These are phyloP conservation scores for Hamigera avellanea DNA, from an alignment of 495 filamentous ascomycete species.

Conservation along the genomic window DNA sequence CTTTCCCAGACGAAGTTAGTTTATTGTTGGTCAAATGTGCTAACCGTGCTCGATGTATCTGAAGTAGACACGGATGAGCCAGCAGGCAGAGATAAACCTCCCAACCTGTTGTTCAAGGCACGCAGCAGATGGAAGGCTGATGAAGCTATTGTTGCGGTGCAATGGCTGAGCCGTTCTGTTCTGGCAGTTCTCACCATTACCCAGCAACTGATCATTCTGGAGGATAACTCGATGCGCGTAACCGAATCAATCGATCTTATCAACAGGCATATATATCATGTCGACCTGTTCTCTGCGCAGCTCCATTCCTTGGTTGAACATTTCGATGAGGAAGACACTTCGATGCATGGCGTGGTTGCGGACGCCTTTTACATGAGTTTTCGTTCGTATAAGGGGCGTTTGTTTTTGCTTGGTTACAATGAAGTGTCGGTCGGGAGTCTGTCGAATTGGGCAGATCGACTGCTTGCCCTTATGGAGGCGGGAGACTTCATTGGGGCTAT, in stretches of 20 bases:
- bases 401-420: slow-evolving; percentile 84
- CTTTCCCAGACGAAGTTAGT: slow-evolving; percentile 60
- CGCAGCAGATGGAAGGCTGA: slow-evolving; percentile 88
- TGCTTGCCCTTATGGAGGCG: slow-evolving; percentile 92
- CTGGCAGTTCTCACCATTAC: slow-evolving; percentile 85
- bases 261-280: slow-evolving; percentile 84
- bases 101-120: slow-evolving; percentile 65
- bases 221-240: slow-evolving; percentile 76
- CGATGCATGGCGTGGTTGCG: slow-evolving; percentile 91
- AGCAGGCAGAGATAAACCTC: slow-evolving; percentile 52
- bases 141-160: slow-evolving; percentile 90
- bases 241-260: slow-evolving; percentile 91
- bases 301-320: slow-evolving; percentile 76
- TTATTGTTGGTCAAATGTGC: slow-evolving; percentile 95
- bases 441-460: slow-evolving; percentile 96
- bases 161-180: slow-evolving; percentile 94
- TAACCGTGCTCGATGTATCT: slow-evolving; percentile 83
- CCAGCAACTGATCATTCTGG: slow-evolving; percentile 82
- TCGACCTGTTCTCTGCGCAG: slow-evolving; percentile 76
- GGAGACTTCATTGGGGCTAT: slow-evolving; percentile 91
- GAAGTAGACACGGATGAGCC: slow-evolving; percentile 53
- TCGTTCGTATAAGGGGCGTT: slow-evolving; percentile 82
- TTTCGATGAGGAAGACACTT: slow-evolving; percentile 73
- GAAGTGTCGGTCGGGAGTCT: slow-evolving; percentile 80
- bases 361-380: slow-evolving; percentile 98